These are phyloP conservation scores for Galeopsis tetrahit DNA, from an alignment of 257 asterid species.

Conservation along the genomic window DNA sequence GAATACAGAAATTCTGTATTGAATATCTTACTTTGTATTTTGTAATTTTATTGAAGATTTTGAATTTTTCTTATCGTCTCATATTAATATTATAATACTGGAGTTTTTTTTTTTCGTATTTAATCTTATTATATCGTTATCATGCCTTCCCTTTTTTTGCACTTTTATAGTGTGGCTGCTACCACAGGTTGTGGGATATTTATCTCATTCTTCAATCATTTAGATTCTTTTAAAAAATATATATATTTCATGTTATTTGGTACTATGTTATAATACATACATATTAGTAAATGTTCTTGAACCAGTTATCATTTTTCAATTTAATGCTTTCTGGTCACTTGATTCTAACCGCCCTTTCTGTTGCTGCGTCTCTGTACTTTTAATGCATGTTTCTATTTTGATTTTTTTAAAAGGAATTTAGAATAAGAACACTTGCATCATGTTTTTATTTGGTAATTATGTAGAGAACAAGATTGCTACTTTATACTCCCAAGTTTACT, in stretches of 20 bases:
- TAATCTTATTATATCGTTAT: background rate
- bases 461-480: background rate
- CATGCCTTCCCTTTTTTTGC: background rate
- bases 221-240: no score
- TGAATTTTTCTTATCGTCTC: no score
- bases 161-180: slow-evolving; percentile 33
- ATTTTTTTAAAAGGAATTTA: background rate
- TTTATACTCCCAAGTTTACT: background rate
- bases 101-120: no score
- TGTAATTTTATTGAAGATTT: no score
- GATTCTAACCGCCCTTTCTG: no score
- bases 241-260: background rate
- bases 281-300: background rate
- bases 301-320: background rate
- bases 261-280: no score
- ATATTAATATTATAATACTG: no score
- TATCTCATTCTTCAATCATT: background rate
- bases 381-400: background rate
- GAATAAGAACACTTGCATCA: background rate
- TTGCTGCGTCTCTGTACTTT: background rate
- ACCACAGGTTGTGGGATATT: slow-evolving; percentile 20
- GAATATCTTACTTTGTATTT: no score
- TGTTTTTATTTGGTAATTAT: background rate
- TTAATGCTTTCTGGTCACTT: background rate
- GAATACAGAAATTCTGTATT: no score